A percentile compares a stretch with the other conserved stretches of the same genome.
Conservation (phyloP, 257 asterid species). For the Solanum megistacrolobum region DNA sequence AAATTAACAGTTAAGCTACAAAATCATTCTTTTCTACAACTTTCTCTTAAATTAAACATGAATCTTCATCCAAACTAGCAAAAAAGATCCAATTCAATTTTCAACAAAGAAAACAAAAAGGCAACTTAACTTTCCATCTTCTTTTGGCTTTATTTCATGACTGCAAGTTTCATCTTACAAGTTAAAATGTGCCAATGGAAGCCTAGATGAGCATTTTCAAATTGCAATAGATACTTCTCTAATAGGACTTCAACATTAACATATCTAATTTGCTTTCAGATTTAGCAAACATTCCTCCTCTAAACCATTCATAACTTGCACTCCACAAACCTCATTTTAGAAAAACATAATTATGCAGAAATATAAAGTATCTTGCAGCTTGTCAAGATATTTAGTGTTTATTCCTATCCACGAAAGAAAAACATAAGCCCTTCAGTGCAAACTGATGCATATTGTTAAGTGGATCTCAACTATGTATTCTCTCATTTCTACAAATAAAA, state of each 20-base stretch:
- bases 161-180: background rate
- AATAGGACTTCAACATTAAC: background rate
- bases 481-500: background rate
- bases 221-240: background rate
- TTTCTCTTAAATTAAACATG: background rate
- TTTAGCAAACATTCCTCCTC: background rate
- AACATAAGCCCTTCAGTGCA: background rate
- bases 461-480: background rate
- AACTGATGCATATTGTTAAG: background rate
- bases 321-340: background rate
- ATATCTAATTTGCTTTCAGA: background rate
- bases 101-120: background rate
- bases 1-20: background rate
- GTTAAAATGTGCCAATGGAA: background rate
- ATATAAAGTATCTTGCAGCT: background rate
- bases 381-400: background rate
- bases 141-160: background rate
- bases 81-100: background rate
- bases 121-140: background rate
- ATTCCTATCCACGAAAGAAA: background rate
- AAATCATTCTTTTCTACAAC: background rate
- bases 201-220: background rate
- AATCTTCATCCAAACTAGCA: background rate
- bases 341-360: background rate
- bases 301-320: background rate